Conservation (phyloP, 768 basidiomycete species). For the Sporobolomyces pararoseus region DNA sequence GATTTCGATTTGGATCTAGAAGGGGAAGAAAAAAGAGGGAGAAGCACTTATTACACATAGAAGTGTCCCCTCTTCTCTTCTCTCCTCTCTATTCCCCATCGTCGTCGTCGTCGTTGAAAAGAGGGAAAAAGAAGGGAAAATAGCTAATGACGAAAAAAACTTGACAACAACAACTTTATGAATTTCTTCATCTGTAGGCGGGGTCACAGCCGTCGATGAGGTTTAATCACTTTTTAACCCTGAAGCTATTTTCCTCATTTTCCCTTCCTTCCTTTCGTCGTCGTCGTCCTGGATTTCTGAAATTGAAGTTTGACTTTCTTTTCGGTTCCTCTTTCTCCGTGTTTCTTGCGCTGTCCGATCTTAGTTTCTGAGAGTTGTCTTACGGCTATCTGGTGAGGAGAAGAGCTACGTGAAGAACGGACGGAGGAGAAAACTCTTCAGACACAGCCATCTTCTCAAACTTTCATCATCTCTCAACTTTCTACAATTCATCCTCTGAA, state of each 20-base stretch:
- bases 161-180: slow-evolving; percentile 28
- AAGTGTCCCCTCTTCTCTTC: slow-evolving; percentile 3
- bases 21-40: background rate
- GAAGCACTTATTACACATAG: slow-evolving; percentile 11
- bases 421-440: too few species aligned
- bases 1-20: background rate
- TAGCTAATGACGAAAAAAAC: slow-evolving; percentile 18
- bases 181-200: slow-evolving; percentile 35
- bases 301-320: background rate
- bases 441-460: too few species aligned
- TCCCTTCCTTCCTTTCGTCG: background rate
- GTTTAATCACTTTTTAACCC: slow-evolving; percentile 38
- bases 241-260: slow-evolving; percentile 14
- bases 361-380: too few species aligned
- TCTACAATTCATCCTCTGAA: background rate
- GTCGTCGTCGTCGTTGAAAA: background rate
- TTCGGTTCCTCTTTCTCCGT: background rate
- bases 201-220: background rate
- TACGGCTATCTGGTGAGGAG: too few species aligned
- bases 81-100: background rate
- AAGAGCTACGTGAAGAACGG: too few species aligned
- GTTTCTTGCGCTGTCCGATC: background rate
- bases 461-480: too few species aligned
- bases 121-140: background rate
- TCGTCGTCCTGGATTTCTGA: background rate